These are phyloP conservation scores for Elaeis guineensis DNA, from an alignment of 176 grass and related monocot genomes.

Conservation along the genomic window DNA sequence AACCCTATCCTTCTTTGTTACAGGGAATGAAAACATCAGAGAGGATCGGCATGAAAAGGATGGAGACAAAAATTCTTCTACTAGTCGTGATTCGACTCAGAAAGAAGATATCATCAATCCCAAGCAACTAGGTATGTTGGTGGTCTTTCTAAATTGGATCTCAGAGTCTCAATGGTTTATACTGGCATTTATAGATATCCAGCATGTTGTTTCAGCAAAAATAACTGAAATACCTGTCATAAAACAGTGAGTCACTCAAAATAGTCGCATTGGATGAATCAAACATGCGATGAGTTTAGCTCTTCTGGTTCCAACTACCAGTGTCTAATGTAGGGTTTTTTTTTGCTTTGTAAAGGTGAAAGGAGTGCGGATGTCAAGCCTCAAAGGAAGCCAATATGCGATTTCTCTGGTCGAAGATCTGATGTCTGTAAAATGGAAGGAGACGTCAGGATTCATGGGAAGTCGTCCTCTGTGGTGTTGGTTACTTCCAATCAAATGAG, in stretches of 20 bases:
- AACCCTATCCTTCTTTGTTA: no score
- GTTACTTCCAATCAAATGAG: no score
- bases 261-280: neutral
- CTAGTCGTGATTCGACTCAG: no score
- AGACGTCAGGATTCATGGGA: no score
- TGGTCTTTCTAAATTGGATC: neutral
- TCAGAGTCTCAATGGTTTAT: neutral
- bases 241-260: neutral
- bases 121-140: constrained; percentile 38
- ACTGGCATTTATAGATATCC: neutral
- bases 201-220: neutral
- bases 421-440: no score
- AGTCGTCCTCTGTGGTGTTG: no score
- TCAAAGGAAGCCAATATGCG: constrained; percentile 28
- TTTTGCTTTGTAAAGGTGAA: neutral
- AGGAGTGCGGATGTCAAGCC: constrained; percentile 25
- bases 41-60: no score
- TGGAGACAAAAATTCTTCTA: no score
- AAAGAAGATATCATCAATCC: neutral
- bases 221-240: neutral
- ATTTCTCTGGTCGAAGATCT: no score
- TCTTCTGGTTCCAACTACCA: neutral
- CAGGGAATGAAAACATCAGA: no score
- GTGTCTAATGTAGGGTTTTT: neutral
- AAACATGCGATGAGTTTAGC: neutral